phyloP scores from a whole-genome alignment of 2,329 filamentous ascomycete genomes.

The Alternaria triticimaculans region DNA sequence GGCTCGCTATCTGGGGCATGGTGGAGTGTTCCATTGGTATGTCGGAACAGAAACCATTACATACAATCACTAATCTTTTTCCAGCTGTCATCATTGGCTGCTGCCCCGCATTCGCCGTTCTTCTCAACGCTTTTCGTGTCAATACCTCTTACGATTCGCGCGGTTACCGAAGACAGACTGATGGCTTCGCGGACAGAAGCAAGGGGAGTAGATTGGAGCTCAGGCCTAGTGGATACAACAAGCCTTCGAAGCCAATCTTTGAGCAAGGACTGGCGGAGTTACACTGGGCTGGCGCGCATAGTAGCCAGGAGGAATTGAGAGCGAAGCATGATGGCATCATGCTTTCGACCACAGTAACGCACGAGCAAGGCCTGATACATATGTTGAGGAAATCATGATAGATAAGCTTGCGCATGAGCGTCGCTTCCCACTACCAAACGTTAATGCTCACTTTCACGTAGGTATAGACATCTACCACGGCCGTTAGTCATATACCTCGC shows the following conservation, averaged over 20 bases:
- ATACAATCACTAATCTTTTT: background rate
- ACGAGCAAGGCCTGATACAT: background rate
- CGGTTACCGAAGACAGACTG: slow-evolving; percentile 5
- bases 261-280: background rate
- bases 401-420: background rate
- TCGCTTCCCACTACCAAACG: background rate
- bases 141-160: slow-evolving; percentile 6
- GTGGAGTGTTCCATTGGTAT: slow-evolving; percentile 42
- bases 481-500: background rate
- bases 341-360: slow-evolving; percentile 3
- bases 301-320: slow-evolving; percentile 16
- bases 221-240: background rate
- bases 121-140: slow-evolving; percentile 6
- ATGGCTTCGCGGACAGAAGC: background rate
- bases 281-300: slow-evolving; percentile 8
- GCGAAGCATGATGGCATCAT: slow-evolving; percentile 6
- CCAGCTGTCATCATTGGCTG: slow-evolving; percentile 24
- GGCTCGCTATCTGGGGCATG: slow-evolving; percentile 45
- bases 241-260: background rate
- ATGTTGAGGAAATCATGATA: background rate
- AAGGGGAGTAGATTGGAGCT: background rate
- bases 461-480: background rate
- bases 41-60: background rate
- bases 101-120: slow-evolving; percentile 21
- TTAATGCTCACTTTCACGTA: background rate